Evolutionary conservation across 176 grass and related monocot genomes (phyloP), one percentile per base, ranked within the genome.

Genomic region (Neostapfia colusana): DNA sequence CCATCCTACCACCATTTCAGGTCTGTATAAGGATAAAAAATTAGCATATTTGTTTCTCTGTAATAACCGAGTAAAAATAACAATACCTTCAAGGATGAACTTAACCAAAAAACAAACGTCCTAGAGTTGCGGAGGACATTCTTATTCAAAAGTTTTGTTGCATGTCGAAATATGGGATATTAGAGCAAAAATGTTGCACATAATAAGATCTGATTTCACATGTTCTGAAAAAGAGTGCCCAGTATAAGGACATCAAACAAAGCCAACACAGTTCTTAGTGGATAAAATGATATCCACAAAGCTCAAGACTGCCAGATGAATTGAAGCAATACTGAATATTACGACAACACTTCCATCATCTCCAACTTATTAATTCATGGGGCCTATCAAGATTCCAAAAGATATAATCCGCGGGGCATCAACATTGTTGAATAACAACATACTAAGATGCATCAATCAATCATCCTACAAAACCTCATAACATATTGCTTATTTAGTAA

Each of bases 1-100:
- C 95, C 95, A 98, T n/a, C 95, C 95, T 38, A 98, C 95, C 58
- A 98, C 95, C 95, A 98, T 98, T 84, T 98, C 95, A 56, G 95
- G 91, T 44, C 91, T 98, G 85, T 77, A 82, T 75, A 83, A 77
- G 51, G 10, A 50, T n/a, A 74, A 69, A 48, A 16, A 56, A 9
- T 61, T 37, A 78, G 12, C 59, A 75, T 44, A 70, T 16, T 41
- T 25, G 35, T 81, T 73, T 63, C 26, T 6, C n/a, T n/a, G 77
- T 17, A 37, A 67, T 27, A 42, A 69, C 13, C 2, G 14, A 4
- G 14, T 36, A 73, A 66, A 51, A 84, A 63, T 20, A 70, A 21
- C 45, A 21, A 77, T 72, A 77, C 44, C 36, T 63, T 25, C 25
- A 53, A 43, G 46, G 59, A 36, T 1, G 68, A 18, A 78, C 28